A percentile compares a stretch with the other conserved stretches of the same genome.
These are phyloP conservation scores for Phytophthora quininea DNA, from an alignment of 352 stramenopile species.

Conservation along the genomic window DNA sequence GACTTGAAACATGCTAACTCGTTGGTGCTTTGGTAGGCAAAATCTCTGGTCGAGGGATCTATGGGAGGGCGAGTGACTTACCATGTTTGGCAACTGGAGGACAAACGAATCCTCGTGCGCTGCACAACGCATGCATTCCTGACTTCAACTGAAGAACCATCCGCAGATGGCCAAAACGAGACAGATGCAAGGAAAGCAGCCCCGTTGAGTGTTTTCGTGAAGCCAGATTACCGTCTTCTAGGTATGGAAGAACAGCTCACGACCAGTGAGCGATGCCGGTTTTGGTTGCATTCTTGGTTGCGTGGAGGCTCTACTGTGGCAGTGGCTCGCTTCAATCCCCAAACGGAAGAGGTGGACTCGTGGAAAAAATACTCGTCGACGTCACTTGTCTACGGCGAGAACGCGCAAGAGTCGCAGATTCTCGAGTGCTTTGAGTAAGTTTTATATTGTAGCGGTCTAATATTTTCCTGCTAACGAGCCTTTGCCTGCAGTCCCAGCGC, in stretches of 20 bases:
- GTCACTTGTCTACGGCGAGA: constrained; percentile 51
- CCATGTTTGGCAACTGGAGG: constrained; percentile 68
- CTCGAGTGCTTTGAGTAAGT: constrained; percentile 71
- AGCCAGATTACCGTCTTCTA: constrained; percentile 63
- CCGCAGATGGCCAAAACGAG: neutral
- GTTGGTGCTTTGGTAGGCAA: constrained; percentile 3
- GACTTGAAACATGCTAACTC: too few relatives aligned
- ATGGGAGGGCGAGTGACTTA: constrained; percentile 47
- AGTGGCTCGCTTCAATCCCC: constrained; percentile 51
- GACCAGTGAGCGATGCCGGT: constrained; percentile 56
- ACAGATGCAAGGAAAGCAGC: neutral
- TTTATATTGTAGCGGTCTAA: neutral
- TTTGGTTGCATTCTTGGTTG: constrained; percentile 85
- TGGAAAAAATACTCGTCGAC: constrained; percentile 57
- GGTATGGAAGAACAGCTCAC: constrained; percentile 67
- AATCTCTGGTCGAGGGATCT: constrained; percentile 30
- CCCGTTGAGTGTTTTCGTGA: constrained; percentile 72
- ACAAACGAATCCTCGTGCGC: constrained; percentile 66
- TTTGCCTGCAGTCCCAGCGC: constrained; percentile 29
- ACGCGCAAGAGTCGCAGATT: constrained; percentile 25
- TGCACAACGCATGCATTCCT: constrained; percentile 46
- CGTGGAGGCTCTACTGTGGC: constrained; percentile 63
- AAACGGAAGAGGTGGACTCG: constrained; percentile 32
- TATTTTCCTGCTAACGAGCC: neutral
- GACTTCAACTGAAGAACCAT: neutral